Evolutionary conservation across 495 filamentous ascomycete genomes (phyloP).

Genomic region (Acidomyces sp.): DNA sequence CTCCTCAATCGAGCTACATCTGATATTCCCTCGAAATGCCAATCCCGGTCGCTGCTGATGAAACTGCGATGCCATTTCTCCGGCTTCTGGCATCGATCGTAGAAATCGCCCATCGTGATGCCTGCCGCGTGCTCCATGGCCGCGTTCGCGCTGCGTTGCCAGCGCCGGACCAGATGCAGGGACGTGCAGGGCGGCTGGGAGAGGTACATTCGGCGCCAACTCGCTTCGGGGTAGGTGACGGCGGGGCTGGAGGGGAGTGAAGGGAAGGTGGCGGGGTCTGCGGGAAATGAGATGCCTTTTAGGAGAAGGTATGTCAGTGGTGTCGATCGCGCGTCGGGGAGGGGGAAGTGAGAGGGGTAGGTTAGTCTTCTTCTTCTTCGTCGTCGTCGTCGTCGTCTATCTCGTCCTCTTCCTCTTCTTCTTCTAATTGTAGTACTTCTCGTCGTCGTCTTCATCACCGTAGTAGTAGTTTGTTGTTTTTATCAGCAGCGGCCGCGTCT

Average conservation of each 20-base stretch:
- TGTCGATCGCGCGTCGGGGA: too few relatives aligned
- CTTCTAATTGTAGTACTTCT: too few relatives aligned
- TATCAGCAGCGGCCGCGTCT: too few relatives aligned
- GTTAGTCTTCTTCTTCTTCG: too few relatives aligned
- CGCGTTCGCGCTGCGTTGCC: conserved; percentile 6
- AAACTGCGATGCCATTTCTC: conserved; percentile 12
- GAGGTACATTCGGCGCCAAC: conserved; percentile 21
- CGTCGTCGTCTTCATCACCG: too few relatives aligned
- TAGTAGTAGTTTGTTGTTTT: too few relatives aligned
- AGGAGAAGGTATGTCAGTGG: too few relatives aligned
- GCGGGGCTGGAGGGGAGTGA: conserved; percentile 1
- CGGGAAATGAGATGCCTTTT: conserved; percentile 18
- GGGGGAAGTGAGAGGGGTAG: too few relatives aligned
- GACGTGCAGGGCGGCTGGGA: conserved; percentile 16
- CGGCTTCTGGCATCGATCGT: neutral
- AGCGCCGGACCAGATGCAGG: conserved; percentile 20
- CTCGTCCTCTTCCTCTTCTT: too few relatives aligned
- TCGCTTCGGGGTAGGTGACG: conserved; percentile 15
- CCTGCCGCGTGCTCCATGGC: conserved; percentile 14
- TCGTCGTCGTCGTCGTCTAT: too few relatives aligned
- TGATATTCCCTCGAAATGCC: conserved; percentile 22
- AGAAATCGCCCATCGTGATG: conserved; percentile 20
- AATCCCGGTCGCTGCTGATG: conserved; percentile 17
- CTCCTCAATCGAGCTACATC: conserved; percentile 4
- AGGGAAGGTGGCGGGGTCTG: conserved; percentile 1